Percentiles rank a stretch among this genome's conserved stretches.
These are phyloP conservation scores for Verticillium zaregamsianum DNA, from an alignment of 2,329 filamentous ascomycete genomes.

Conservation along the genomic window DNA sequence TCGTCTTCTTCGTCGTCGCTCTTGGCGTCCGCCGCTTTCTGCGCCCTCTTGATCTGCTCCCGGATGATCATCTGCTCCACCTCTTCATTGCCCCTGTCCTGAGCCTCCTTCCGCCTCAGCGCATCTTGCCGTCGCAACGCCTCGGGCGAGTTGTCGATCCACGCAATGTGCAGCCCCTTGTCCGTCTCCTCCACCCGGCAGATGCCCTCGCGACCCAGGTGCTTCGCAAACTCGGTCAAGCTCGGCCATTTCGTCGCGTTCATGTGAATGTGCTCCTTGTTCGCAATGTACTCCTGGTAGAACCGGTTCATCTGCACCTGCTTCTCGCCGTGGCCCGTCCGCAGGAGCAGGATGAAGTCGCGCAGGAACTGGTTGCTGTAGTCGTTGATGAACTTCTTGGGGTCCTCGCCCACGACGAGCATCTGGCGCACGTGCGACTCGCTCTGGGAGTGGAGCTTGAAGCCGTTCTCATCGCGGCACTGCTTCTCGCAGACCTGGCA, in stretches of 20 bases:
- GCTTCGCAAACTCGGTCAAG: conserved; percentile 85
- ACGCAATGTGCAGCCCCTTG: conserved; percentile 81
- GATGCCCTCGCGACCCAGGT: conserved; percentile 80
- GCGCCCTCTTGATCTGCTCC: conserved; percentile 78
- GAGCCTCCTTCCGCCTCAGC: conserved; percentile 74
- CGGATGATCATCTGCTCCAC: conserved; percentile 77
- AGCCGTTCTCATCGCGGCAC: conserved; percentile 78
- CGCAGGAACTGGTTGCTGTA: conserved; percentile 77
- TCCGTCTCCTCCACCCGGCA: conserved; percentile 79
- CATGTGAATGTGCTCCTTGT: conserved; percentile 89
- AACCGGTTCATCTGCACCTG: conserved; percentile 85
- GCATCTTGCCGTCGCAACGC: conserved; percentile 77
- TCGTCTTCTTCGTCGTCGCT: conserved; percentile 35
- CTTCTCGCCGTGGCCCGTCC: conserved; percentile 87
- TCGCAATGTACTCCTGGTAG: conserved; percentile 88
- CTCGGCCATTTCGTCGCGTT: conserved; percentile 87
- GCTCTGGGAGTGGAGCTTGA: conserved; percentile 81
- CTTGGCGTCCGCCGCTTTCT: conserved; percentile 49
- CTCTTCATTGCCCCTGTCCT: conserved; percentile 89
- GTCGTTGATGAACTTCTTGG: conserved; percentile 76
- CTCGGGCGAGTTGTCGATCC: conserved; percentile 89
- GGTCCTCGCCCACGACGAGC: conserved; percentile 80
- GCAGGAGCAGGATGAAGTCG: conserved; percentile 73
- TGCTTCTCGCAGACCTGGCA: conserved; percentile 71
- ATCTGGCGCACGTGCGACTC: conserved; percentile 90